Base-by-base conservation (phyloP, 169 alveolate species). In the Cyclospora cayetanensis region DNA sequence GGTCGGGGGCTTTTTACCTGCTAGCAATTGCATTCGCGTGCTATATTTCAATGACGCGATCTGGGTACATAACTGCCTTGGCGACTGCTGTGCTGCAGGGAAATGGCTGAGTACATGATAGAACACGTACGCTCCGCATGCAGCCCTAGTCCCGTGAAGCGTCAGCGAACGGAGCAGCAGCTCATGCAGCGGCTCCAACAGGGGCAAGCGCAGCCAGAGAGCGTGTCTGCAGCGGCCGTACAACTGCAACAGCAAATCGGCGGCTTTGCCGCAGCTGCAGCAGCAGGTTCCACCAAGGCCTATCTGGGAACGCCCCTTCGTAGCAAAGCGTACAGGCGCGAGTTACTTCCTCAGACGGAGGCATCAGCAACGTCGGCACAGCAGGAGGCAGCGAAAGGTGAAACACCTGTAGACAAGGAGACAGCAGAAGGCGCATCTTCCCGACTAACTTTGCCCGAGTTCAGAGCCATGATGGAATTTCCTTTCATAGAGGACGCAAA, bases 241-340 rank as follows among this genome's bases (percentile, higher is more conserved):
- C 29, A 55, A 29, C 70, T 7, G 70, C 70, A 55, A n/a, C 70
- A 55, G 70, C 70, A 55, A 50, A 50, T 50, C 18, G 60, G 60
- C 18, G 60, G 60, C 60, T 50, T 50, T 50, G 70, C 70, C 12
- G 70, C 70, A 55, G 70, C 70, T 20, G 70, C 70, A 55, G 70
- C 70, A 55, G 70, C 70, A 55, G 70, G 35, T 20, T 22, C 70
- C 12, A 29, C 34, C 70, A 55, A n/a, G n/a, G n/a, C n/a, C n/a
- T n/a, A n/a, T n/a, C 29, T 55, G 20, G 34, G 4, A 55, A 7
- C 11, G 70, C 20, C 34, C 70, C 70, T 29, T 9, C 70, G 70
- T 22, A 55, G 70, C 70, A 7, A n/a, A 55, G 5, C 5, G n/a
- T 18, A 55, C n/a, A 7, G n/a, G n/a, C n/a, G n/a, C n/a, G n/a